Evolutionary conservation across 192 early-diverging fungal genomes (phyloP), one percentile per base, ranked within the genome.

Genomic region (Haplosporangium gracile): DNA sequence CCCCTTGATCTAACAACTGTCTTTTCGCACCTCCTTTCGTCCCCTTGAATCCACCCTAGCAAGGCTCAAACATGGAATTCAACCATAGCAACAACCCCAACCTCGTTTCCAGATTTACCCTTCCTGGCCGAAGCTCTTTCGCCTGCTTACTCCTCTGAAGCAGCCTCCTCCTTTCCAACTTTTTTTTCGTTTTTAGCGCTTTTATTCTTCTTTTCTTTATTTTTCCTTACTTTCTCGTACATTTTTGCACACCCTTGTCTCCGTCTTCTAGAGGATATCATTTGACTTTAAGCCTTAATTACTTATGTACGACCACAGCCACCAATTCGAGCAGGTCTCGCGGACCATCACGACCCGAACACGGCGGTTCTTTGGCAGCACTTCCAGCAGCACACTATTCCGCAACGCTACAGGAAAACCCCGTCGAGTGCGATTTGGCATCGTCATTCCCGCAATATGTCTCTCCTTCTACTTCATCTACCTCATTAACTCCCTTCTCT

Each of bases 381-480:
- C 74, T 72, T 60, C 77, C 32, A 75, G 79, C 2, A 74, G 78
- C 45, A 65, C 73, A 32, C 29, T 79, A 42, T 76, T 86, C 43
- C 68, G 75, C 34, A 74, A 74, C 5, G 49, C 74, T 6, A 47
- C 71, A 40, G 84, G 84, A n/a, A 77, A 70, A 16, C 53, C 75
- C 22, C 84, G 84, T 24, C 84, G 79, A 0, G 72, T 86, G 32
- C 84, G 84, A 0, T 74, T 86, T 2, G 75, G 84, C 7, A 34
- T 86, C 63, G 36, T 86, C 8, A 38, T 86, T n/a, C 84, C 84
- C 10, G n/a, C 45, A 18, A 11, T 53, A 4, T 49, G 36, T 0
- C 38, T 81, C 4, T 5, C 32, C 0, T 29, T 81, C 32, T 86
- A 75, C 76, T 38, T 86, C 10, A 32, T 86, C 4, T 74, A 53